A percentile compares a stretch with the other conserved stretches of the same genome.
Evolutionary conservation across 768 basidiomycete genomes (phyloP).

Genomic region (Brasilioporus rufonigricans): DNA sequence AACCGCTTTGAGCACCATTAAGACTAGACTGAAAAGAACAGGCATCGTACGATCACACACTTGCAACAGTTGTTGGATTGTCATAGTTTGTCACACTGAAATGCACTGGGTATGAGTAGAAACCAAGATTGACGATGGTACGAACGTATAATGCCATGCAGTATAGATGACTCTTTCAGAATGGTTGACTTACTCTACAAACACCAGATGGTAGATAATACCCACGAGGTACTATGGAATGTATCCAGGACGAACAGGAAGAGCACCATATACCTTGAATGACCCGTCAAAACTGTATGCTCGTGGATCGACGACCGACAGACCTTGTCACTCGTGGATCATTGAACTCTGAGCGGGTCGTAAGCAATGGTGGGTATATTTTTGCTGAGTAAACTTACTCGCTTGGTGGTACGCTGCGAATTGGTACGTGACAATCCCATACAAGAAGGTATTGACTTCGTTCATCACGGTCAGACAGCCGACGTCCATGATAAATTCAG

Average conservation of each 20-base stretch:
- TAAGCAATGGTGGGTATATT: neutral
- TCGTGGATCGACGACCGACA: neutral
- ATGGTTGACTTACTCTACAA: neutral
- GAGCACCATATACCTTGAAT: conserved; percentile 12
- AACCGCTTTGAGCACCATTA: conserved; percentile 30
- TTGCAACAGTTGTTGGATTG: too few relatives aligned
- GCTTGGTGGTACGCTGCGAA: conserved; percentile 33
- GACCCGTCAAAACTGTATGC: neutral
- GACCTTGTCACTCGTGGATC: conserved; percentile 10
- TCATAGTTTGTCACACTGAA: too few relatives aligned
- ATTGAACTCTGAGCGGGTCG: too few relatives aligned
- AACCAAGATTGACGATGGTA: too few relatives aligned
- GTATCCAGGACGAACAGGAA: conserved; percentile 20
- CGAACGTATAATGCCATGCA: too few relatives aligned
- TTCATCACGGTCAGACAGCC: neutral
- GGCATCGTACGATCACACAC: neutral
- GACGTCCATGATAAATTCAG: neutral
- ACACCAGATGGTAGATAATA: neutral
- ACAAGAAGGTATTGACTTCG: conserved; percentile 20
- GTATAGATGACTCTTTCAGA: conserved; percentile 9
- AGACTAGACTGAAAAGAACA: neutral
- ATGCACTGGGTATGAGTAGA: too few relatives aligned
- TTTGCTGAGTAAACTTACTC: neutral
- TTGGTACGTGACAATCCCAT: neutral
- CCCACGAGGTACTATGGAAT: conserved; percentile 17